A percentile compares a stretch with the other conserved stretches of the same genome.
phyloP scores from a whole-genome alignment of 1,284 basidiomycete genomes.

The Phellopilus nigrolimitatus region DNA sequence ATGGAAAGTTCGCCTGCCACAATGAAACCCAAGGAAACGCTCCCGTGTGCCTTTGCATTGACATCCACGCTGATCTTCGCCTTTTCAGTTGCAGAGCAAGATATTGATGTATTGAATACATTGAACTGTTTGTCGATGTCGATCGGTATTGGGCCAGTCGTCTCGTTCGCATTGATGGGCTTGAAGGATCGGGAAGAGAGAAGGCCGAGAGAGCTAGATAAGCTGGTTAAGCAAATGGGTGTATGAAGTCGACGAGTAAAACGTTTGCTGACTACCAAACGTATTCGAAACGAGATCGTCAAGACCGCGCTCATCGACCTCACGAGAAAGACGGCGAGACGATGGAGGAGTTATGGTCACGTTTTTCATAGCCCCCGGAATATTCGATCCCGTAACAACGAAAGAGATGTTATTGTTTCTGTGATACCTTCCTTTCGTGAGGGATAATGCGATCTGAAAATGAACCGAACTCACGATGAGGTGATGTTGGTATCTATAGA shows the following conservation, averaged over 20 bases:
- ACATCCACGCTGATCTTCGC: constrained; percentile 35
- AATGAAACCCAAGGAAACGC: constrained; percentile 37
- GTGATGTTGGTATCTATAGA: constrained; percentile 40
- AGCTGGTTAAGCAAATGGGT: too few species aligned
- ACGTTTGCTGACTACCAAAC: too few species aligned
- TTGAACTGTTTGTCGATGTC: constrained; percentile 34
- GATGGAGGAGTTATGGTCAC: too few species aligned
- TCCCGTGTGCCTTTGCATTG: constrained; percentile 34
- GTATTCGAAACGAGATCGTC: too few species aligned
- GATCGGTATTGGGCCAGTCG: constrained; percentile 26
- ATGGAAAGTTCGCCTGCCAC: constrained; percentile 40
- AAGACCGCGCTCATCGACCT: too few species aligned
- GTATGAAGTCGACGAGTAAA: too few species aligned
- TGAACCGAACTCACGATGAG: background rate
- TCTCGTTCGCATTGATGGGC: constrained; percentile 26
- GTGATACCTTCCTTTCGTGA: too few species aligned
- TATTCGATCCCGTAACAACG: too few species aligned
- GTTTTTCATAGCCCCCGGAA: too few species aligned
- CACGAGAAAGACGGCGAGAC: too few species aligned
- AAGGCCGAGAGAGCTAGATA: background rate
- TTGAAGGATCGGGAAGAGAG: constrained; percentile 28
- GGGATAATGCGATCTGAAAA: background rate
- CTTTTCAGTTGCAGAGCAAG: constrained; percentile 33
- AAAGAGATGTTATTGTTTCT: too few species aligned
- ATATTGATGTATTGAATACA: constrained; percentile 36